Evolutionary conservation across 2,329 filamentous ascomycete genomes (phyloP).

Genomic region (Pseudopyricularia javanii): DNA sequence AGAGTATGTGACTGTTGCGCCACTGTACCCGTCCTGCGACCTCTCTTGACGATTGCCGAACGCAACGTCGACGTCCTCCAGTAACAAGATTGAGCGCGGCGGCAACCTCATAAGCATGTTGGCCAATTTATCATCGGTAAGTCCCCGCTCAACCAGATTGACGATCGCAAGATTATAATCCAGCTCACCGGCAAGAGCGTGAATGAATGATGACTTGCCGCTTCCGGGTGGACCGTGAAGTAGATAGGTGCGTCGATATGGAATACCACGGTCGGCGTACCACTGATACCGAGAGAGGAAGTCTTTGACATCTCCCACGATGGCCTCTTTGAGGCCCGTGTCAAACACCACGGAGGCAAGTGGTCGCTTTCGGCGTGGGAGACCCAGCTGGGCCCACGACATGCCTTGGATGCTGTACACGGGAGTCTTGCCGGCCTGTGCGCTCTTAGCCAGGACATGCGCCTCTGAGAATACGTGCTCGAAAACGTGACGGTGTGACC

Average conservation of each 20-base stretch:
- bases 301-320: slow-evolving; percentile 70
- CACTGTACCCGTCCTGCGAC: slow-evolving; percentile 72
- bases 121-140: slow-evolving; percentile 82
- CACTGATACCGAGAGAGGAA: slow-evolving; percentile 70
- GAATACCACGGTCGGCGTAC: slow-evolving; percentile 92
- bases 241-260: slow-evolving; percentile 80
- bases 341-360: slow-evolving; percentile 81
- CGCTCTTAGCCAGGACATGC: slow-evolving; percentile 63
- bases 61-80: slow-evolving; percentile 87
- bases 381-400: slow-evolving; percentile 75
- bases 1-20: slow-evolving; percentile 86
- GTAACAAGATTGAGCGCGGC: slow-evolving; percentile 64
- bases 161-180: slow-evolving; percentile 89
- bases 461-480: slow-evolving; percentile 83
- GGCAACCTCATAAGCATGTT: slow-evolving; percentile 79
- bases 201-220: slow-evolving; percentile 92
- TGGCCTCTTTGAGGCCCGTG: slow-evolving; percentile 66
- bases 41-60: slow-evolving; percentile 70
- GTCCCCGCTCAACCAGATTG: slow-evolving; percentile 77
- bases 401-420: slow-evolving; percentile 80
- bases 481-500: slow-evolving; percentile 79
- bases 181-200: slow-evolving; percentile 82
- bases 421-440: slow-evolving; percentile 82
- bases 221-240: slow-evolving; percentile 83
- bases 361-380: slow-evolving; percentile 75